These are phyloP conservation scores for Pulveroboletus sp. DNA, from an alignment of 768 basidiomycete species.

Conservation along the genomic window DNA sequence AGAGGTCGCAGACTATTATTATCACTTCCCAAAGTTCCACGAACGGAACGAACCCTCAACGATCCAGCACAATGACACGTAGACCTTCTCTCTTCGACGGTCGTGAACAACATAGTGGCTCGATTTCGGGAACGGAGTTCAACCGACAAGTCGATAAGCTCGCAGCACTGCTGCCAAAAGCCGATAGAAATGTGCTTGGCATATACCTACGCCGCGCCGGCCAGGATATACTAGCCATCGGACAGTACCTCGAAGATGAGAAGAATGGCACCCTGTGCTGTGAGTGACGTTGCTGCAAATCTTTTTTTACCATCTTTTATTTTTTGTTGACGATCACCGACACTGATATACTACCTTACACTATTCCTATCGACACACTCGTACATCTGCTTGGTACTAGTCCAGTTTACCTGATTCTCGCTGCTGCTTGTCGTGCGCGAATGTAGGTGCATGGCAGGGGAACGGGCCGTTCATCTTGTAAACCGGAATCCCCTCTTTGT, in stretches of 20 bases:
- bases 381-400: conserved; percentile 11
- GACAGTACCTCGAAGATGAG: conserved; percentile 82
- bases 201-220: conserved; percentile 73
- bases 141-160: conserved; percentile 69
- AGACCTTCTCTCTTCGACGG: conserved; percentile 30
- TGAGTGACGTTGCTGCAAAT: conserved; percentile 21
- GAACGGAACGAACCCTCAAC: conserved; percentile 21
- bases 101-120: conserved; percentile 9
- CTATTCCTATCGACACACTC: conserved; percentile 4
- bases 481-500: conserved; percentile 49
- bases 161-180: conserved; percentile 67
- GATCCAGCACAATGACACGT: conserved; percentile 29
- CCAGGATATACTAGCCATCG: conserved; percentile 82
- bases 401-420: conserved; percentile 19
- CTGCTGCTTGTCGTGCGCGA: background rate
- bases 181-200: conserved; percentile 62
- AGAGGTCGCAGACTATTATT: conserved; percentile 68
- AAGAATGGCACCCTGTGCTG: conserved; percentile 62
- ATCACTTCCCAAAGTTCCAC: conserved; percentile 30
- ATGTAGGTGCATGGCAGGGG: background rate
- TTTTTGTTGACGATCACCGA: conserved; percentile 9
- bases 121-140: conserved; percentile 46
- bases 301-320: background rate
- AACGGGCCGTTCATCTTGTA: conserved; percentile 33
- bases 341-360: conserved; percentile 14